phyloP scores from a whole-genome alignment of 768 basidiomycete genomes.

The Leucogyrophana mollusca region DNA sequence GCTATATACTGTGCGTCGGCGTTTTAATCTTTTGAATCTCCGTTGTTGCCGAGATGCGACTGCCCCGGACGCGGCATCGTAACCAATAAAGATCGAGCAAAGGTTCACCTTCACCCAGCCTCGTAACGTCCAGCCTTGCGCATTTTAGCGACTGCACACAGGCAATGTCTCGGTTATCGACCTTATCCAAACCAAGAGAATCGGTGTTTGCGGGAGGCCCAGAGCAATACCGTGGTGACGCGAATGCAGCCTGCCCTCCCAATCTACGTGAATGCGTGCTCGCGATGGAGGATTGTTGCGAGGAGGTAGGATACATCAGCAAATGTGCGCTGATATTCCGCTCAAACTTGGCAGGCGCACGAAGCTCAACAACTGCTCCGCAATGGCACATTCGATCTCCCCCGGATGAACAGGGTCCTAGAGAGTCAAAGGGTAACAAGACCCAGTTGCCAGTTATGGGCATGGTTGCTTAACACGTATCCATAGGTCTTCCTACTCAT shows the following conservation, averaged over 20 bases:
- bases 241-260: slow-evolving; percentile 64
- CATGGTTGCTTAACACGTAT: slow-evolving; percentile 4
- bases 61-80: too few relatives aligned
- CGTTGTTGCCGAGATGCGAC: slow-evolving; percentile 15
- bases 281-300: slow-evolving; percentile 79
- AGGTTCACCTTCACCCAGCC: too few relatives aligned
- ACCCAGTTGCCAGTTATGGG: background rate
- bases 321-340: slow-evolving; percentile 1
- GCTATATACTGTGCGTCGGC: slow-evolving; percentile 25
- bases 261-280: slow-evolving; percentile 73
- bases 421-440: slow-evolving; percentile 60
- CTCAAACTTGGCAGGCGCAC: slow-evolving; percentile 46
- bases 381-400: slow-evolving; percentile 69
- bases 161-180: slow-evolving; percentile 51
- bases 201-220: slow-evolving; percentile 71
- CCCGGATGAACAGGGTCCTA: slow-evolving; percentile 66
- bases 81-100: too few relatives aligned
- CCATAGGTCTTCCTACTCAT: slow-evolving; percentile 71
- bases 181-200: slow-evolving; percentile 49
- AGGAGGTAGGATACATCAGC: slow-evolving; percentile 49
- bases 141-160: background rate
- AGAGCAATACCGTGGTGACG: slow-evolving; percentile 63
- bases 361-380: slow-evolving; percentile 70
- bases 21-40: slow-evolving; percentile 24
- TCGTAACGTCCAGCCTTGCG: slow-evolving; percentile 1